Conservation (phyloP, 2,329 filamentous ascomycete species). For the Chaetomium sp. region DNA sequence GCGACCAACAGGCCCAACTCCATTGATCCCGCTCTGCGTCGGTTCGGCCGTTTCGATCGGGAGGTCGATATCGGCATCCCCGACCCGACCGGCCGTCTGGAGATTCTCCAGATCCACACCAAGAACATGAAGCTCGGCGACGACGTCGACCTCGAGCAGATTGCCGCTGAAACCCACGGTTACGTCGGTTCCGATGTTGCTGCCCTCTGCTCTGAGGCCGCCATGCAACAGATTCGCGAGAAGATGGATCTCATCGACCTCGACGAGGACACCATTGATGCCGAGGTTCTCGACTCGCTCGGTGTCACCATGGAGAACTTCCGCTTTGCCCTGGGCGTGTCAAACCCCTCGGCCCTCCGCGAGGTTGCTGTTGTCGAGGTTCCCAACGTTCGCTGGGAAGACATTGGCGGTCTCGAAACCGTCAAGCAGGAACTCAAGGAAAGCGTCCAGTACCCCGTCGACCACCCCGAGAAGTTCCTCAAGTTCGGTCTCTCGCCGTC, state of each 20-base stretch:
- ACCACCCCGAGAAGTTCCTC: slow-evolving; percentile 99
- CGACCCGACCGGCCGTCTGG: slow-evolving; percentile 95
- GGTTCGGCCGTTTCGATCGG: slow-evolving; percentile 98
- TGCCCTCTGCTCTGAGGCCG: slow-evolving; percentile 96
- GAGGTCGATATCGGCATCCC: slow-evolving; percentile 98
- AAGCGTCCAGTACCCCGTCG: slow-evolving; percentile 97
- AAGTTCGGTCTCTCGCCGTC: slow-evolving; percentile 99
- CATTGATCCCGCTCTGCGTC: slow-evolving; percentile 94
- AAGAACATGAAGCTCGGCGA: slow-evolving; percentile 99
- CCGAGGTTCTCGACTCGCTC: slow-evolving; percentile 95
- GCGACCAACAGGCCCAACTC: slow-evolving; percentile 99
- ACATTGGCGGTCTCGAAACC: slow-evolving; percentile 95
- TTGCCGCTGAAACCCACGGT: slow-evolving; percentile 96
- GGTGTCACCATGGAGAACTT: slow-evolving; percentile 99
- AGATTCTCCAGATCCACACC: slow-evolving; percentile 99
- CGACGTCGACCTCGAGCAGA: slow-evolving; percentile 94
- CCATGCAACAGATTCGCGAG: slow-evolving; percentile 99
- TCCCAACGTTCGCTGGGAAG: slow-evolving; percentile 98
- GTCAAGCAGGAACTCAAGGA: slow-evolving; percentile 99
- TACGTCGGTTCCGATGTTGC: slow-evolving; percentile 99
- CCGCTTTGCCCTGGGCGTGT: slow-evolving; percentile 95
- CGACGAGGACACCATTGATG: slow-evolving; percentile 98
- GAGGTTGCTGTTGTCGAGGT: slow-evolving; percentile 99
- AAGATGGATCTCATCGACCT: slow-evolving; percentile 99
- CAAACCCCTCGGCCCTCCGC: slow-evolving; percentile 96